Conservation (phyloP, 768 basidiomycete species). For the Atractiella rhizophila region DNA sequence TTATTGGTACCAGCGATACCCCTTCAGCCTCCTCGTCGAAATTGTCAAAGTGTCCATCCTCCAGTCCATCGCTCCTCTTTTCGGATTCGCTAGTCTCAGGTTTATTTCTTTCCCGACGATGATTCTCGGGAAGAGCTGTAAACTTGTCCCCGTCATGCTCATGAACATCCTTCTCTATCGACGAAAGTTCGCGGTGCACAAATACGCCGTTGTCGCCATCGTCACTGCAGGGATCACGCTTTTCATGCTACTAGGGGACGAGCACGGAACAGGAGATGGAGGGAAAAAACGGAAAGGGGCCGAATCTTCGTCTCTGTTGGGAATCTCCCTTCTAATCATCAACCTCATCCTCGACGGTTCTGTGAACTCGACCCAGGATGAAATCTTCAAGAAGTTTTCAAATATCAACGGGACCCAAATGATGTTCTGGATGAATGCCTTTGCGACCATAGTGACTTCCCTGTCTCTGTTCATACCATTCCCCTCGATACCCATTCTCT, state of each 20-base stretch:
- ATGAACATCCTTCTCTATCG: slow-evolving; percentile 93
- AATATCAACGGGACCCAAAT: slow-evolving; percentile 73
- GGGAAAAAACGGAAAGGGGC: slow-evolving; percentile 25
- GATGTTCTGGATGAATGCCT: slow-evolving; percentile 94
- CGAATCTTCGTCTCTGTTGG: slow-evolving; percentile 33
- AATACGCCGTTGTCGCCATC: slow-evolving; percentile 77
- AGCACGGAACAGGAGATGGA: slow-evolving; percentile 10
- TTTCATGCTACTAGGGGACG: slow-evolving; percentile 56
- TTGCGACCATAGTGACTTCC: slow-evolving; percentile 49
- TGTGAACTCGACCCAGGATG: slow-evolving; percentile 87
- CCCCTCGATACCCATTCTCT: slow-evolving; percentile 45
- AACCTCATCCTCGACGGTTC: slow-evolving; percentile 81
- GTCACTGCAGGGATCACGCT: slow-evolving; percentile 64
- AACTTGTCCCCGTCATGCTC: slow-evolving; percentile 91
- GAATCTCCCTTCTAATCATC: slow-evolving; percentile 47
- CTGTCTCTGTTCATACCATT: slow-evolving; percentile 32
- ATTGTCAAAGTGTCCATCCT: slow-evolving; percentile 31
- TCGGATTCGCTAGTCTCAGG: slow-evolving; percentile 80
- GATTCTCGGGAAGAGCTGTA: slow-evolving; percentile 97
- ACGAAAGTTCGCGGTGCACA: slow-evolving; percentile 70
- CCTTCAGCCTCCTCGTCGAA: slow-evolving; percentile 1
- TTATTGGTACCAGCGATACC: no score
- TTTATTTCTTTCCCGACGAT: slow-evolving; percentile 97
- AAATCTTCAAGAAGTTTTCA: slow-evolving; percentile 63
- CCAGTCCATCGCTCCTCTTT: slow-evolving; percentile 75